Base-by-base conservation (phyloP, 2,329 filamentous ascomycete species). In the Huntiella decipiens region DNA sequence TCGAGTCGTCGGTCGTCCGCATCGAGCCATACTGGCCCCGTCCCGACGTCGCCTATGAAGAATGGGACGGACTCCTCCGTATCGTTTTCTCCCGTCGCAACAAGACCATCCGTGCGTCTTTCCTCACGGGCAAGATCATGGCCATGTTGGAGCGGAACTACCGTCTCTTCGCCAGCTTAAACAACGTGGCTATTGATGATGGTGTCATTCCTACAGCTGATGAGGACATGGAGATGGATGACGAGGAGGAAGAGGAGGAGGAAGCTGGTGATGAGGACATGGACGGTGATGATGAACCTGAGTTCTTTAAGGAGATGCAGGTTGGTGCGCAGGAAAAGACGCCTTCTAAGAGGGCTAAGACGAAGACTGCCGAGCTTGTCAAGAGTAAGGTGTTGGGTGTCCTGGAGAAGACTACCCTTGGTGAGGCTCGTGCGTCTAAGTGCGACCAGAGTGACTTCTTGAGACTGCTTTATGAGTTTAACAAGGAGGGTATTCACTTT, bases 361-460 rank as follows among this genome's bases (percentile, higher is more conserved):
- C 82, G 5, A 84, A 80, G 58, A 77, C 92, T 3, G 75, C 78
- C 1, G 76, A 87, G 56, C 62, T 95, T 32, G 80, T 98, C n/a
- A 73, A 79, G 52, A 74, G 81, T 55, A 96, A 96, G 65, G 80
- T 96, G 38, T 70, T 80, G 55, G 83, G 79, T 58, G 85, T 95
- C 15, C 67, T 96, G 15, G 80, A 88, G 57, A 74, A 80, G 52
- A 94, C 87, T 0, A 73, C 77, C 41, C 67, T 96, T 45, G 79
- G 78, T 3, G 84, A 93, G 50, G 84, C 82, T 64, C 70, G 88
- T 52, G 74, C 87, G 8, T 73, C 84, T 51, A 79, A 91, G 66
- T 92, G 86, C 56, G 86, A 95, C 56, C 85, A 96, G 63, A 87
- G 82, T 44, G 87, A 94, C 56, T 96, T 95, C 58, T 63, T 98